These are phyloP conservation scores for Ascochyta rabiei DNA, from an alignment of 2,329 filamentous ascomycete species.

Conservation along the genomic window DNA sequence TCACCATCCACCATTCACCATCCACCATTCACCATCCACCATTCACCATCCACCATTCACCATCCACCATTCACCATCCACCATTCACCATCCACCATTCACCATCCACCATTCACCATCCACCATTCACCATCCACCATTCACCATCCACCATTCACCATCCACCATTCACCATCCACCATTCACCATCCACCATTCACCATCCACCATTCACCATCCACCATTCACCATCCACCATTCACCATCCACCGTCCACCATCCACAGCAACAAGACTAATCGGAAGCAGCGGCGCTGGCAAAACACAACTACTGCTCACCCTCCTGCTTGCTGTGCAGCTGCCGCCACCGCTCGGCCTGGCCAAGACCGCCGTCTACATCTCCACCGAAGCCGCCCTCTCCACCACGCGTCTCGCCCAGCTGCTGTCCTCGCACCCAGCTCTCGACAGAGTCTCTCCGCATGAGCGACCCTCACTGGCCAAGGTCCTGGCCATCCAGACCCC, in stretches of 20 bases:
- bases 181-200: no score
- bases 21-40: no score
- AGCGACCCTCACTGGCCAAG: constrained; percentile 70
- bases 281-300: constrained; percentile 79
- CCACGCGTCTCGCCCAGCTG: constrained; percentile 80
- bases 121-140: no score
- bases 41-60: no score
- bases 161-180: no score
- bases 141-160: no score
- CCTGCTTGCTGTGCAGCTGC: constrained; percentile 82
- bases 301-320: constrained; percentile 90
- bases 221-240: no score
- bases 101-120: no score
- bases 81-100: no score
- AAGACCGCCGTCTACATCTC: constrained; percentile 89
- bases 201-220: no score
- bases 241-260: background rate
- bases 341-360: constrained; percentile 71
- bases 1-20: no score
- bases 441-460: constrained; percentile 46
- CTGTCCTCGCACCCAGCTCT: constrained; percentile 70
- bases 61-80: no score
- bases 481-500: constrained; percentile 83
- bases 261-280: background rate
- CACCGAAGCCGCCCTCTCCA: constrained; percentile 86